Evolutionary conservation across 345 rosid genomes (phyloP).

Genomic region (Durio zibethinus): DNA sequence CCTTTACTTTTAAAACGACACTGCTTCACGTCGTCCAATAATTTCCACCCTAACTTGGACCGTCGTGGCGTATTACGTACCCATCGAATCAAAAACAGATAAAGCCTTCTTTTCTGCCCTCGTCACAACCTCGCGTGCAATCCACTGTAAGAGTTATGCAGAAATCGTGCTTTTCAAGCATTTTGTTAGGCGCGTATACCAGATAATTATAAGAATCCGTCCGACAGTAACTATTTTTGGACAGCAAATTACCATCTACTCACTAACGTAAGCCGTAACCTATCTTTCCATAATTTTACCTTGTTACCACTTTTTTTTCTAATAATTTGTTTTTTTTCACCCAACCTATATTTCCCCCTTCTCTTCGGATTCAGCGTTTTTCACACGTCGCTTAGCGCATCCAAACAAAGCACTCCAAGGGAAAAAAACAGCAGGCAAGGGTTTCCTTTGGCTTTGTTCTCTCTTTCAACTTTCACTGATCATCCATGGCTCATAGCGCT

Average conservation of each 20-base stretch:
- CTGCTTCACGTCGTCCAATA: not conserved
- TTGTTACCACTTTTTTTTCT: not conserved
- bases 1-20: not conserved
- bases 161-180: not conserved
- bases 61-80: not conserved
- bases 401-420: not conserved
- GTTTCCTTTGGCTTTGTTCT: constrained; percentile 13
- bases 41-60: not conserved
- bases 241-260: not conserved
- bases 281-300: too few species aligned
- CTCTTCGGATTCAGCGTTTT: not conserved
- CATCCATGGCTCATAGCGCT: constrained; percentile 67
- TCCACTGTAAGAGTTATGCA: not conserved
- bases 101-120: not conserved
- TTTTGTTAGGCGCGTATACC: not conserved
- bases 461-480: constrained; percentile 15
- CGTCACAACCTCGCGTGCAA: not conserved
- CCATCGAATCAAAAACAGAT: not conserved
- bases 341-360: constrained; percentile 18
- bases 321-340: not conserved
- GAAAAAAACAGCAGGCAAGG: not conserved
- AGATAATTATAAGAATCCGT: not conserved
- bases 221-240: not conserved
- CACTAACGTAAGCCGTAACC: too few species aligned
- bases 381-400: constrained; percentile 23